phyloP scores from a whole-genome alignment of 192 early-diverging fungal species.

The Backusella psychrophila region DNA sequence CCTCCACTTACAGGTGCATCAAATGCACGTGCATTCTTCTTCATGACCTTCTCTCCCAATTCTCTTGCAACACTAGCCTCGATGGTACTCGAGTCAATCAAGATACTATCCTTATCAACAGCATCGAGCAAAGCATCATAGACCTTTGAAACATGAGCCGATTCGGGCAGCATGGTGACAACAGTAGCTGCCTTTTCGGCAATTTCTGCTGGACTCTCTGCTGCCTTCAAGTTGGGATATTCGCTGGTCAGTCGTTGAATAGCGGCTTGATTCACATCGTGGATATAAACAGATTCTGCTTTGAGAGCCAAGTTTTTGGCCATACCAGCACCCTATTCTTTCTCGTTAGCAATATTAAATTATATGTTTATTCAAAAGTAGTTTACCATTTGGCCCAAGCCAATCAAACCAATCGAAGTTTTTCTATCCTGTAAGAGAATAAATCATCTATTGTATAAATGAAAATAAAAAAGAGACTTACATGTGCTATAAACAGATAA shows the following conservation, averaged over 20 bases:
- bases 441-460: neutral
- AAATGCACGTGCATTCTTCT: slow-evolving; percentile 62
- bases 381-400: slow-evolving; percentile 82
- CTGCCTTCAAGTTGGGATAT: slow-evolving; percentile 47
- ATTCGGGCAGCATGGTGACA: slow-evolving; percentile 91
- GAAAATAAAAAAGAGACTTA: neutral
- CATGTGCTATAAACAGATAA: neutral
- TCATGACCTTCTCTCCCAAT: slow-evolving; percentile 61
- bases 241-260: slow-evolving; percentile 55
- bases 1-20: slow-evolving; percentile 98
- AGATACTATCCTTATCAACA: slow-evolving; percentile 46
- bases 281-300: slow-evolving; percentile 60
- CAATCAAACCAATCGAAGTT: slow-evolving; percentile 77
- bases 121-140: slow-evolving; percentile 45
- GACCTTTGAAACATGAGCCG: slow-evolving; percentile 74
- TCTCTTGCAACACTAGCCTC: slow-evolving; percentile 74
- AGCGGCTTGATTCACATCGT: slow-evolving; percentile 64
- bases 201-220: slow-evolving; percentile 66
- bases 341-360: too few relatives aligned
- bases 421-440: neutral
- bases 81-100: slow-evolving; percentile 94
- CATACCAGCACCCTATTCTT: slow-evolving; percentile 79
- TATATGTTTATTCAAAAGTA: neutral
- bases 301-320: slow-evolving; percentile 77
- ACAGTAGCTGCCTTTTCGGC: slow-evolving; percentile 71